phyloP scores from a whole-genome alignment of 768 basidiomycete genomes.

The Gymnopilus junonius region DNA sequence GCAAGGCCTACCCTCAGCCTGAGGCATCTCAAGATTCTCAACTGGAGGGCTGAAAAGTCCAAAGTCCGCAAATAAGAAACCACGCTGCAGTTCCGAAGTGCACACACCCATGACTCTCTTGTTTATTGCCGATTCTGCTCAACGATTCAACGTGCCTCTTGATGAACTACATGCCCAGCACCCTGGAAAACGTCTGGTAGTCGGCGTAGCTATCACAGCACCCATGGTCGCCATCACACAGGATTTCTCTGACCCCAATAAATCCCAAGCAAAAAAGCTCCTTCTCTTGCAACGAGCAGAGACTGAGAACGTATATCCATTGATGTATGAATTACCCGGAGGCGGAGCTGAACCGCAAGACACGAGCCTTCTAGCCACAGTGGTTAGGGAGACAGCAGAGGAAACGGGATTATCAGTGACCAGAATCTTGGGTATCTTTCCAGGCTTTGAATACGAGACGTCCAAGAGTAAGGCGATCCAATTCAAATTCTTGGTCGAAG shows the following conservation, averaged over 20 bases:
- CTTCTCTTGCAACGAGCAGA: conserved; percentile 13
- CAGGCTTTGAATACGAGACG: conserved; percentile 17
- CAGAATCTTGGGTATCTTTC: conserved; percentile 2
- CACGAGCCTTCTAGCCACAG: conserved; percentile 9
- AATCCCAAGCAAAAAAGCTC: background rate
- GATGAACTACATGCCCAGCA: conserved; percentile 2
- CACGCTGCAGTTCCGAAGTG: no score
- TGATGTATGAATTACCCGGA: conserved; percentile 16
- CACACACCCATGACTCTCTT: background rate
- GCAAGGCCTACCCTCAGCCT: no score
- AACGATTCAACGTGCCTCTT: conserved; percentile 8
- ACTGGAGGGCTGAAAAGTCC: conserved; percentile 28
- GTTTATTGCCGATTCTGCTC: conserved; percentile 3
- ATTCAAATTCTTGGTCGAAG: conserved; percentile 17
- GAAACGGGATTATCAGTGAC: conserved; percentile 12
- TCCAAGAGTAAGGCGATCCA: conserved; percentile 12
- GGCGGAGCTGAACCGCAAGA: conserved; percentile 13
- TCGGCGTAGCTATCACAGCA: conserved; percentile 10
- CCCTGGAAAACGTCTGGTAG: conserved; percentile 14
- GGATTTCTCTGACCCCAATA: background rate
- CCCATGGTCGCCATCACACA: background rate
- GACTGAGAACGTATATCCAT: conserved; percentile 13
- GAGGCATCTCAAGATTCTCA: no score
- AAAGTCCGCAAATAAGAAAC: no score
- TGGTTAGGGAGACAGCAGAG: conserved; percentile 14